Evolutionary conservation across 306 rosid genomes (phyloP), one percentile per base, ranked within the genome.

Genomic region (Cicer pinnatifidum): DNA sequence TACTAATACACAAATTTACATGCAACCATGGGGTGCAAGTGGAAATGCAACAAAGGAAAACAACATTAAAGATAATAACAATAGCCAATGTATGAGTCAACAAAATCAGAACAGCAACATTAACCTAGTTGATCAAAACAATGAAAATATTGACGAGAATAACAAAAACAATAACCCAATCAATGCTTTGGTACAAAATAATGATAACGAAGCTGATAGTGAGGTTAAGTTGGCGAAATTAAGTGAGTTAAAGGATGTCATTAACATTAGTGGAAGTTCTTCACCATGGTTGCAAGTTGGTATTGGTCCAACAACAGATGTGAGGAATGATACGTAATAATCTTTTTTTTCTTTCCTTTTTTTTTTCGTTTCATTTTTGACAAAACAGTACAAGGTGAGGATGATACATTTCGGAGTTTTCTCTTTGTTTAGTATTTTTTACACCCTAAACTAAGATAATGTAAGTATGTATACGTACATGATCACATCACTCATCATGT

Each of bases 271-370:
- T 83, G 92, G 90, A 51, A 86, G 81, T 77, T 87, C 93, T 67
- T 88, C 96, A 4, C 88, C 91, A 48, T 94, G 99, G 99, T 82
- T 94, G 86, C 97, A 94, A 75, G 91, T 94, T 53, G 99, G 97
- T 71, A 86, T 94, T 35, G 90, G 95, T 82, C 84, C 97, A 80
- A 80, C 91, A 19, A 82, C 87, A 46, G 89, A 89, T 71, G 87
- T 88, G 15, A 87, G 81, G 33, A 78, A 83, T 75, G 88, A 86
- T 11, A 60, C 45, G 9, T 41, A 52, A 8, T n/a, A 44, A 66
- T 65, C 16, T 35, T 60, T 4, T 59, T 2, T n/a, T 78, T 43
- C n/a, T 54, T 1, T 50, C 9, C 15, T 9, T 2, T 23, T 15
- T 40, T 41, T 8, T 17, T 79, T 28, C 5, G 1, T 28, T 28